Percentiles rank a stretch among this genome's conserved stretches.
Evolutionary conservation across 805 yeast genomes (phyloP).

Genomic region (Candida silvatica): DNA sequence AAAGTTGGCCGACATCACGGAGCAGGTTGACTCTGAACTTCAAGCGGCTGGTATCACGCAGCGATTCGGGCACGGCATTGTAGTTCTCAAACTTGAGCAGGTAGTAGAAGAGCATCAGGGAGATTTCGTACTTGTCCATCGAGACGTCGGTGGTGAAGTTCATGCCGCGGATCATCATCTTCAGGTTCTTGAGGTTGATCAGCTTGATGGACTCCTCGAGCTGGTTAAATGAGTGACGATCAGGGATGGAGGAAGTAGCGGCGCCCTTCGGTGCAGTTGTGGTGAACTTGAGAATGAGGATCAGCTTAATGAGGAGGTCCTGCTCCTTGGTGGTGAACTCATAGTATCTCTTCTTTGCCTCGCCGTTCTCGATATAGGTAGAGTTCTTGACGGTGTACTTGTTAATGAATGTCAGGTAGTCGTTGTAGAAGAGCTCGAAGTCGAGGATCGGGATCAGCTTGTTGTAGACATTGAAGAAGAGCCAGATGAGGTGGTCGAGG

Average conservation of each 20-base stretch:
- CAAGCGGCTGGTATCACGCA: conserved; percentile 26
- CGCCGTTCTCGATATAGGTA: conserved; percentile 33
- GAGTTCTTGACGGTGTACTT: conserved; percentile 23
- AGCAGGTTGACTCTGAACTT: conserved; percentile 20
- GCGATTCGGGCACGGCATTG: conserved; percentile 9
- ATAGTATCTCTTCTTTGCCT: conserved; percentile 28
- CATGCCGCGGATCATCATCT: conserved; percentile 37
- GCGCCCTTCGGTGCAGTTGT: conserved; percentile 27
- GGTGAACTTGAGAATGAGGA: conserved; percentile 43
- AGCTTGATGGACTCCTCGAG: conserved; percentile 25
- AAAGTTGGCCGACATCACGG: conserved; percentile 37
- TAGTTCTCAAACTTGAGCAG: conserved; percentile 30
- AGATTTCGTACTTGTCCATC: conserved; percentile 40
- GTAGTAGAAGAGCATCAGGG: conserved; percentile 39
- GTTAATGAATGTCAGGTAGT: conserved; percentile 40
- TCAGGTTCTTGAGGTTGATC: conserved; percentile 28
- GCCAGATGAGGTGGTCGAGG: conserved; percentile 36
- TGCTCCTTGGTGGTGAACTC: conserved; percentile 25
- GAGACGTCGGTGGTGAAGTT: conserved; percentile 37
- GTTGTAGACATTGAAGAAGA: conserved; percentile 44
- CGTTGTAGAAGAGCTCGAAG: conserved; percentile 42
- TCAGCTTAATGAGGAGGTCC: conserved; percentile 38
- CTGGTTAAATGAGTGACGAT: conserved; percentile 19
- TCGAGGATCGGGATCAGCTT: conserved; percentile 47
- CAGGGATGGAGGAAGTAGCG: conserved; percentile 17